phyloP scores from a whole-genome alignment of 169 alveolate genomes.

The Plasmodium gonderi region DNA sequence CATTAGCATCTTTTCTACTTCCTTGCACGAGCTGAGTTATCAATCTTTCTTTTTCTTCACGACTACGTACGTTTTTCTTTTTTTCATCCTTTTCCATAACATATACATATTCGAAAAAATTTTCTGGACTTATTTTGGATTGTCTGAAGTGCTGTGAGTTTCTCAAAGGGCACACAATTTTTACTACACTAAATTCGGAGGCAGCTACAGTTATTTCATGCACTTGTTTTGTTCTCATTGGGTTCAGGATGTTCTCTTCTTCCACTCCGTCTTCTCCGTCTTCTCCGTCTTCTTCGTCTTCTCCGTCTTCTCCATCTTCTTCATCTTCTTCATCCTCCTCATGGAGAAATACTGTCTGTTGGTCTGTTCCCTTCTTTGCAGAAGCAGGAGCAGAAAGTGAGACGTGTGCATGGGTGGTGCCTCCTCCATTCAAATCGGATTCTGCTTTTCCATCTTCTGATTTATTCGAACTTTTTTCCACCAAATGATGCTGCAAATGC shows the following conservation, averaged over 20 bases:
- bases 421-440: too few species aligned
- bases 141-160: slow-evolving; percentile 29
- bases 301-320: neutral
- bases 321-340: slow-evolving; percentile 1
- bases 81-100: neutral
- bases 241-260: slow-evolving; percentile 29
- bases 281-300: neutral
- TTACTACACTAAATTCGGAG: slow-evolving; percentile 34
- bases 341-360: neutral
- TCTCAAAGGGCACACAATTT: slow-evolving; percentile 53
- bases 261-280: neutral
- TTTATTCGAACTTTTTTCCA: neutral
- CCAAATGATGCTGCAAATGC: neutral
- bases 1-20: neutral
- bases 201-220: slow-evolving; percentile 28
- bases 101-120: slow-evolving; percentile 65
- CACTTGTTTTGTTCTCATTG: slow-evolving; percentile 43
- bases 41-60: neutral
- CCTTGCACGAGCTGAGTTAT: slow-evolving; percentile 2
- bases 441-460: neutral
- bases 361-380: too few species aligned
- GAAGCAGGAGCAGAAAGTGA: too few species aligned
- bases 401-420: too few species aligned
- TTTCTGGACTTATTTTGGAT: slow-evolving; percentile 59
- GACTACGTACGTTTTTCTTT: neutral